Percentiles rank a stretch among this genome's conserved stretches.
phyloP scores from a whole-genome alignment of 1,284 basidiomycete genomes.

The Dichomitus squalens region DNA sequence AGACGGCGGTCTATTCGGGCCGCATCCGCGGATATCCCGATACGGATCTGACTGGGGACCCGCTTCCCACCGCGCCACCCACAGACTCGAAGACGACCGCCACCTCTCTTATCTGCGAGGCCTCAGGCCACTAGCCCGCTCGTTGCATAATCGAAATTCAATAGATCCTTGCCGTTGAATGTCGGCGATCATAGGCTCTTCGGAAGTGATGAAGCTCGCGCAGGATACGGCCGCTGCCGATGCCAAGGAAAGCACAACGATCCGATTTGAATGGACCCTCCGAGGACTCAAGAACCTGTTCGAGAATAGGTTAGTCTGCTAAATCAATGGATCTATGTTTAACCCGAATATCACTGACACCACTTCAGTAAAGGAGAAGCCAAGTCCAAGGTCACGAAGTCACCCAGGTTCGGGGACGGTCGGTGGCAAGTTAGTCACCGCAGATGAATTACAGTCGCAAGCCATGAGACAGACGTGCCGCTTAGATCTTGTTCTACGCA shows the following conservation, averaged over 20 bases:
- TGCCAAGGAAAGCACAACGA: constrained; percentile 58
- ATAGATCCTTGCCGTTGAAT: neutral
- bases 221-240: constrained; percentile 24
- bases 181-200: neutral
- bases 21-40: no score
- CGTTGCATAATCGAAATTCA: no score
- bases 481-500: constrained; percentile 77
- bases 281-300: constrained; percentile 69
- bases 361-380: constrained; percentile 57
- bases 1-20: no score
- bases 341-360: neutral
- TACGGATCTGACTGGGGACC: no score
- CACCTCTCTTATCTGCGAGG: no score
- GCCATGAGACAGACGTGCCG: neutral
- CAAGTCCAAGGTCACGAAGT: constrained; percentile 74
- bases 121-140: no score
- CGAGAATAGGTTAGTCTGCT: constrained; percentile 56
- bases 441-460: neutral
- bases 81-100: no score
- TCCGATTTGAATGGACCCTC: constrained; percentile 78
- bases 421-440: constrained; percentile 62
- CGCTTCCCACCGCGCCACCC: no score
- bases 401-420: constrained; percentile 65
- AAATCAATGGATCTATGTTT: neutral
- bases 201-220: neutral